These are phyloP conservation scores for Schwanniomyces pseudopolymorphus DNA, from an alignment of 805 yeast species.

Conservation along the genomic window DNA sequence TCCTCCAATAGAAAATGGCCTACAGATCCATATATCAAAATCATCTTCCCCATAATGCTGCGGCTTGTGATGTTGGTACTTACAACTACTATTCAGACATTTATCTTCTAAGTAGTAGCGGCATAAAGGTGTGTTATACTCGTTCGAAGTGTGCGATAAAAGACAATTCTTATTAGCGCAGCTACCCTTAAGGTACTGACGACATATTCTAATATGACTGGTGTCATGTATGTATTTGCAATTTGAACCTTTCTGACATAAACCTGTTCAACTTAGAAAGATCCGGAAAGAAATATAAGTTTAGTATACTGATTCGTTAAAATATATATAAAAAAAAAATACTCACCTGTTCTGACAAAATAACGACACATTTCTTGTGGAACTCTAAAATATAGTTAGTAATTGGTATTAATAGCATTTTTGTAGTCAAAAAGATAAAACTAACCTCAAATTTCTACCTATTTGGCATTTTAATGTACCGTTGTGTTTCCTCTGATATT, in stretches of 20 bases:
- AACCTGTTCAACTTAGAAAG: conserved; percentile 36
- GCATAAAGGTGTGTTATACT: conserved; percentile 53
- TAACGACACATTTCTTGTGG: conserved; percentile 28
- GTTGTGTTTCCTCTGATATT: conserved; percentile 20
- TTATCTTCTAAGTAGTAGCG: conserved; percentile 22
- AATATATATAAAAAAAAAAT: conserved; percentile 3
- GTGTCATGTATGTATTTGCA: conserved; percentile 59
- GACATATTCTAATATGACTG: conserved; percentile 55
- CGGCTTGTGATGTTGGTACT: conserved; percentile 47
- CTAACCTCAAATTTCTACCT: conserved; percentile 14
- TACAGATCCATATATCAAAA: conserved; percentile 50
- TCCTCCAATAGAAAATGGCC: conserved; percentile 67
- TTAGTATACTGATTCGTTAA: conserved; percentile 3
- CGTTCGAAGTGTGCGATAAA: conserved; percentile 55
- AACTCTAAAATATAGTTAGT: conserved; percentile 7
- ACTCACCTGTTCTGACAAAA: conserved; percentile 40
- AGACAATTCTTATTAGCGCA: conserved; percentile 53
- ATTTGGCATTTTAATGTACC: conserved; percentile 25
- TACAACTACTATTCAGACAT: conserved; percentile 50
- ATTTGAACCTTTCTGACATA: conserved; percentile 48
- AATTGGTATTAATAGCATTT: neutral
- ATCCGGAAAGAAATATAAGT: conserved; percentile 14
- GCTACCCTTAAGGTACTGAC: conserved; percentile 41
- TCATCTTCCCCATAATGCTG: conserved; percentile 45
- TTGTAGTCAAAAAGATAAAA: neutral